These are phyloP conservation scores for Pycnococcus provasolii DNA, from an alignment of 139 green algal species.

Conservation along the genomic window DNA sequence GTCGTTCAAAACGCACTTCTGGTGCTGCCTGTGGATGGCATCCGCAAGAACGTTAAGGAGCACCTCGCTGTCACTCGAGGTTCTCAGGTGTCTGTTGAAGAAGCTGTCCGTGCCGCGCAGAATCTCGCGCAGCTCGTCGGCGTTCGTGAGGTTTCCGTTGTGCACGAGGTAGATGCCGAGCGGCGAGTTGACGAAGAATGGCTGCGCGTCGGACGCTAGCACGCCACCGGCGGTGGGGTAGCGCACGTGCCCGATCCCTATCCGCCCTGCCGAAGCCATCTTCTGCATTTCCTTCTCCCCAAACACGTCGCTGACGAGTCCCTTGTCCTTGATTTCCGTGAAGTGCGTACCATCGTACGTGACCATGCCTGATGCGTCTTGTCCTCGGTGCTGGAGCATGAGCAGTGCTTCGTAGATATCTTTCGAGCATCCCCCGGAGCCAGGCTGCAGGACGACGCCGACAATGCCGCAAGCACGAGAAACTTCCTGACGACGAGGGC, in stretches of 20 bases:
- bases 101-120: slow-evolving; percentile 55
- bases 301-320: slow-evolving; percentile 96
- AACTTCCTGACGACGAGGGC: too few relatives aligned
- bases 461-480: slow-evolving; percentile 74
- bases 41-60: slow-evolving; percentile 95
- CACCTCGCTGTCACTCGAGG: slow-evolving; percentile 84
- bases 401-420: slow-evolving; percentile 93
- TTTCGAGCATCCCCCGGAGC: slow-evolving; percentile 44
- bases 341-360: slow-evolving; percentile 74
- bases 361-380: slow-evolving; percentile 89
- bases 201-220: slow-evolving; percentile 85
- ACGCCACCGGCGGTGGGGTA: slow-evolving; percentile 91
- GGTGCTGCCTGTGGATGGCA: slow-evolving; percentile 82
- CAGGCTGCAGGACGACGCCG: slow-evolving; percentile 72
- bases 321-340: slow-evolving; percentile 87
- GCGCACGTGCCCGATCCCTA: slow-evolving; percentile 49
- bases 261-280: slow-evolving; percentile 55
- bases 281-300: slow-evolving; percentile 48
- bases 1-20: slow-evolving; percentile 43
- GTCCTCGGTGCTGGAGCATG: slow-evolving; percentile 94
- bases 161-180: slow-evolving; percentile 97
- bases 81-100: slow-evolving; percentile 79
- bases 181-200: slow-evolving; percentile 96
- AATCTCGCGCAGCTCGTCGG: slow-evolving; percentile 61
- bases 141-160: slow-evolving; percentile 99